Evolutionary conservation across 805 yeast genomes (phyloP).

Genomic region (Alloascoidea hylecoeti): DNA sequence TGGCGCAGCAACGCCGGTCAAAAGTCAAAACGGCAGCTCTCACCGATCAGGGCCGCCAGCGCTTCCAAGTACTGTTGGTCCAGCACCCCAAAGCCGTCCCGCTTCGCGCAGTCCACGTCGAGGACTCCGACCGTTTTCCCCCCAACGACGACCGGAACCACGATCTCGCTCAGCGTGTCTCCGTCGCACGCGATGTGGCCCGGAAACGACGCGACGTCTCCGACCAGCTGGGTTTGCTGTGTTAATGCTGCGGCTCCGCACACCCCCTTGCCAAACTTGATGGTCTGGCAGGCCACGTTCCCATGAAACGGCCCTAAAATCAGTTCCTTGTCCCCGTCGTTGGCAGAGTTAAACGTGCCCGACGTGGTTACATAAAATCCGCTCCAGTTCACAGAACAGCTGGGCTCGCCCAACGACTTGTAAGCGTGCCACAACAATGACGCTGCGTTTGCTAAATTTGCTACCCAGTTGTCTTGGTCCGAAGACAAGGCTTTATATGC

Average conservation of each 20-base stretch:
- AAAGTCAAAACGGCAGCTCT: constrained; percentile 35
- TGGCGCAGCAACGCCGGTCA: too few relatives aligned
- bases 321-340: constrained; percentile 24
- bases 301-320: constrained; percentile 93
- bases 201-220: constrained; percentile 65
- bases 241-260: constrained; percentile 74
- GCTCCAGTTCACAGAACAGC: constrained; percentile 66
- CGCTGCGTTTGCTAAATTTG: constrained; percentile 77
- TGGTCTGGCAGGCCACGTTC: constrained; percentile 87
- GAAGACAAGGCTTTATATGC: constrained; percentile 52
- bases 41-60: constrained; percentile 37
- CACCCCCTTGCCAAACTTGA: constrained; percentile 71
- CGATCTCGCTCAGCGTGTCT: constrained; percentile 85
- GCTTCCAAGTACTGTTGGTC: constrained; percentile 49
- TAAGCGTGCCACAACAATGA: constrained; percentile 85
- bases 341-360: constrained; percentile 9
- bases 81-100: constrained; percentile 48
- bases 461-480: constrained; percentile 72
- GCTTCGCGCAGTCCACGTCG: constrained; percentile 67
- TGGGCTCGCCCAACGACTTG: constrained; percentile 31
- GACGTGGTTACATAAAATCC: constrained; percentile 65
- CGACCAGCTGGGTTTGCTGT: constrained; percentile 55
- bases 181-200: constrained; percentile 98
- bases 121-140: constrained; percentile 55
- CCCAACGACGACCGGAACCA: constrained; percentile 56